Evolutionary conservation across 768 basidiomycete genomes (phyloP).

Genomic region (Dioszegia crocea): DNA sequence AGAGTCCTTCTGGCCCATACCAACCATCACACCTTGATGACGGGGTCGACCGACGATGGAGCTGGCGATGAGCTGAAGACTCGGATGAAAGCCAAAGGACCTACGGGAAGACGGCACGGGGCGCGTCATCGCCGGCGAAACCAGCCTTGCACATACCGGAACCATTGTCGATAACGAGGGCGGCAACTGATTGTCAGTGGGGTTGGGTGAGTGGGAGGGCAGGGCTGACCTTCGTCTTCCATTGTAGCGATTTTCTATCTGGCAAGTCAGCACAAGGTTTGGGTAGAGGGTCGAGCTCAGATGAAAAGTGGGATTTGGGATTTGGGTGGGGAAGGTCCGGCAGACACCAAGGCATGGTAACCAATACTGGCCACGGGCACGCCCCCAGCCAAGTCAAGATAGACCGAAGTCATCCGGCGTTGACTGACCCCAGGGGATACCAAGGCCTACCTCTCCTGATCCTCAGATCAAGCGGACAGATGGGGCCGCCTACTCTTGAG

Average conservation of each 20-base stretch:
- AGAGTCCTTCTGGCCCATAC: conserved; percentile 94
- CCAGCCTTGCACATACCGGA: conserved; percentile 99
- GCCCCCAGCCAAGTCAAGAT: too few species aligned
- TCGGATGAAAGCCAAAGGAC: conserved; percentile 38
- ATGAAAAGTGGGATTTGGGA: too few species aligned
- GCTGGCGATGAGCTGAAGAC: conserved; percentile 29
- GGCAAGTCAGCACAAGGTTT: background rate
- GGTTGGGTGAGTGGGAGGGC: too few species aligned
- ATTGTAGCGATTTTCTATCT: conserved; percentile 10
- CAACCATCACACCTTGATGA: conserved; percentile 93
- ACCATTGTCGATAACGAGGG: conserved; percentile 50
- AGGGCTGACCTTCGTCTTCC: conserved; percentile 9
- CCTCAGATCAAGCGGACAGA: too few species aligned
- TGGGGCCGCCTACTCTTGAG: too few species aligned
- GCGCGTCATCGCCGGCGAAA: conserved; percentile 74
- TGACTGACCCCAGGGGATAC: too few species aligned
- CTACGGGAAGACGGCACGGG: conserved; percentile 91
- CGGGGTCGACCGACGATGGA: conserved; percentile 93
- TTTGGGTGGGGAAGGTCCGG: too few species aligned
- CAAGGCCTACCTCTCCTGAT: too few species aligned
- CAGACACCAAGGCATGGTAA: too few species aligned
- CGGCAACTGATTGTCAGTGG: conserved; percentile 9
- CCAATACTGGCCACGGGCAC: too few species aligned
- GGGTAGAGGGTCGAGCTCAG: background rate
- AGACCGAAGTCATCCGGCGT: too few species aligned